Conservation (phyloP, 2,329 filamentous ascomycete species). For the Endoconidiophora laricicola region DNA sequence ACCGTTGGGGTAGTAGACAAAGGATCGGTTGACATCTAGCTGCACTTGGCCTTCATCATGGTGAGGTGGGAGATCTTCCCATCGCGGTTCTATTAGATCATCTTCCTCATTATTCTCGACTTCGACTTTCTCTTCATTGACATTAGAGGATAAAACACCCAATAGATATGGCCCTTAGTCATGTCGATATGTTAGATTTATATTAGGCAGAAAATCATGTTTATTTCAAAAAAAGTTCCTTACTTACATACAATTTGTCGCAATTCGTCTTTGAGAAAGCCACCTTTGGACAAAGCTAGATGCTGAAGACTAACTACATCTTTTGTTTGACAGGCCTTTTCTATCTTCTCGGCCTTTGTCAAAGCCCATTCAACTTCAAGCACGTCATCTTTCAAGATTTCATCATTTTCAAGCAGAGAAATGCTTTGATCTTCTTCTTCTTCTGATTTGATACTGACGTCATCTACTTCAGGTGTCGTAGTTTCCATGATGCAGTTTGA, state of each 20-base stretch:
- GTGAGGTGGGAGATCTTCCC: conserved; percentile 56
- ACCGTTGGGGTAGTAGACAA: conserved; percentile 88
- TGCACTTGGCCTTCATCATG: conserved; percentile 79
- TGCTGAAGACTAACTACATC: conserved; percentile 39
- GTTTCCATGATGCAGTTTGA: no score
- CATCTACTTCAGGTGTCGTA: background rate
- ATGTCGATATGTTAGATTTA: background rate
- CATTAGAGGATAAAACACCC: conserved; percentile 19
- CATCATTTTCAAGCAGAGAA: no score
- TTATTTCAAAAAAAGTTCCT: background rate
- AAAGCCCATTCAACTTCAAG: conserved; percentile 1
- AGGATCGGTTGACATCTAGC: conserved; percentile 88
- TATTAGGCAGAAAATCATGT: background rate
- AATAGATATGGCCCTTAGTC: conserved; percentile 45
- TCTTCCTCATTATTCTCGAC: conserved; percentile 12
- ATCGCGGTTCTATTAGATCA: conserved; percentile 18
- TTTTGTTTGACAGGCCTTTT: conserved; percentile 40
- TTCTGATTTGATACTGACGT: background rate
- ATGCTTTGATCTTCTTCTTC: background rate
- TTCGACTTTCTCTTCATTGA: conserved; percentile 14
- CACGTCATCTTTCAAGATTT: background rate
- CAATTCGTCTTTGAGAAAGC: conserved; percentile 49
- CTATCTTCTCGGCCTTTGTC: conserved; percentile 30
- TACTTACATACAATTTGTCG: conserved; percentile 63
- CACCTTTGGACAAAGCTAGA: conserved; percentile 47